Evolutionary conservation across 1,139 yeast genomes (phyloP), one percentile per base, ranked within the genome.

Genomic region (Suhomyces yuchorum): DNA sequence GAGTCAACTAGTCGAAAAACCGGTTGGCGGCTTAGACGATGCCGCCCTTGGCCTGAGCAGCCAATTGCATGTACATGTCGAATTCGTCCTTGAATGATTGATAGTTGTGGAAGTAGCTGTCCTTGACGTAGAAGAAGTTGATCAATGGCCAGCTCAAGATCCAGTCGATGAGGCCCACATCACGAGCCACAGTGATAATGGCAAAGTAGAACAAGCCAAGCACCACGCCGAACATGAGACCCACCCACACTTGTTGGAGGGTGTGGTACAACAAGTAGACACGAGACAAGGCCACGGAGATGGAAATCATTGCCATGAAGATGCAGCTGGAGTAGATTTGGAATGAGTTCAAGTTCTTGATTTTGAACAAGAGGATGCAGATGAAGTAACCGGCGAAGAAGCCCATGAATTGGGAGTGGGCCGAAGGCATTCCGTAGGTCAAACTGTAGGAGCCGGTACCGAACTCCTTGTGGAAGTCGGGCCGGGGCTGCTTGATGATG

Each of bases 351-450:
- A 64, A 55, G 52, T 56, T 60, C 8, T 54, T 56, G 37, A 73
- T 60, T 53, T 67, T 67, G 51, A 66, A 64, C 9, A 69, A 30
- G 8, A 73, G 43, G 11, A 67, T 62, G 54, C 89, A 73, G 8
- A 77, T 62, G 48, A 82, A 73, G 65, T 89, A 91, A 3, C 84
- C 77, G 14, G 85, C 80, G 58, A 87, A 84, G 65, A 84, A 93
- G 1, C 96, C 95, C 91, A 91, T 87, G 67, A 92, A 93, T 67
- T 93, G 99, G 0, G 97, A 84, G 66, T 93, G 99, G 1, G 98
- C 97, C 48, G 93, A 84, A 0, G 99, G 99, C 98, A 93, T 92
- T 0, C 99, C 99, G 64, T 86, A 90, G 1, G 89, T 87, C 46
- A 84, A 73, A 39, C 60, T 76, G 68, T 68, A 66, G 53, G 77